These are phyloP conservation scores for Quercus agrifolia DNA, from an alignment of 306 rosid species.

Conservation along the genomic window DNA sequence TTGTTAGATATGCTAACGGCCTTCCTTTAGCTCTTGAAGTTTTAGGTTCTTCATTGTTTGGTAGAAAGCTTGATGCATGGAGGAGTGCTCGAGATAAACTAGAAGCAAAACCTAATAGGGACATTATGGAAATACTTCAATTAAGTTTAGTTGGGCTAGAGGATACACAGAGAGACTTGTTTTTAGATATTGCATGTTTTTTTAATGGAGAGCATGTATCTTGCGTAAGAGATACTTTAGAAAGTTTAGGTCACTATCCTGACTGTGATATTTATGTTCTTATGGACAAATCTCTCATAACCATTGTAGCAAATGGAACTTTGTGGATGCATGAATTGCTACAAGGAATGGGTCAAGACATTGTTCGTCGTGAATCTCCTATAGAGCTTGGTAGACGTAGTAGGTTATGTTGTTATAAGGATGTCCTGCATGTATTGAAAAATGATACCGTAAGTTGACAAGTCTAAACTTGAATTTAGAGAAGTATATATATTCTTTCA, in stretches of 20 bases:
- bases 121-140: background rate
- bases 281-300: background rate
- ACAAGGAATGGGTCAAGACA: background rate
- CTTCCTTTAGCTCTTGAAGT: too few relatives aligned
- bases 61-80: background rate
- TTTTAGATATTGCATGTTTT: too few relatives aligned
- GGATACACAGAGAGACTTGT: background rate
- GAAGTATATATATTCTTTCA: background rate
- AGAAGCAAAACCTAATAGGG: background rate
- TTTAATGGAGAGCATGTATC: accelerated
- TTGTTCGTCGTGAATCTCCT: background rate
- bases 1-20: background rate
- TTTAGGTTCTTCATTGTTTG: too few relatives aligned
- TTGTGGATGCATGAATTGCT: background rate
- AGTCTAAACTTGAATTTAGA: background rate
- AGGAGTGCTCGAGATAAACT: background rate
- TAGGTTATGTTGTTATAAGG: background rate
- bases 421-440: background rate
- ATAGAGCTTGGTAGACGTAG: accelerated
- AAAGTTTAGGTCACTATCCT: too few relatives aligned
- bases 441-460: background rate
- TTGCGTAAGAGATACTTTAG: too few relatives aligned
- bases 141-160: background rate
- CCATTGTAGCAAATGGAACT: background rate
- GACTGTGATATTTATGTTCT: accelerated